Base-by-base conservation (phyloP, 2,329 filamentous ascomycete species). In the Fusarium udum region DNA sequence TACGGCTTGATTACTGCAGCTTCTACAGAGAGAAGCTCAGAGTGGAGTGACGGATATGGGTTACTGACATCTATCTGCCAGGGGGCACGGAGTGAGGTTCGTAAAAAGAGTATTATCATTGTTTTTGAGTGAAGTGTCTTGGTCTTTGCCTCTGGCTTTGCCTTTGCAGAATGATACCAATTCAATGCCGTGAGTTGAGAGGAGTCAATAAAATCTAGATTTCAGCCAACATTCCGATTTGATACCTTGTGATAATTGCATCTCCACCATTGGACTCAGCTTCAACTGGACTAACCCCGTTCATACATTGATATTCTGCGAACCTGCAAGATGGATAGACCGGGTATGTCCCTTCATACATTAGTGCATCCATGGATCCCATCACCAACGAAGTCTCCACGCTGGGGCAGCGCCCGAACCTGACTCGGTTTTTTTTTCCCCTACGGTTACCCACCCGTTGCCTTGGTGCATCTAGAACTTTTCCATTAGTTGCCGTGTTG, bases 71-170 rank as follows among this genome's bases (percentile, higher is more conserved):
- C 31, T 37, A 67, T 52, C 24, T 70, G 60, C 53, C 62, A 61
- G 61, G 48, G 37, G 59, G 65, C 60, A 67, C 55, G 75, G 75
- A 70, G 75, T 76, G 68, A 75, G 67, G 72, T 69, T 73, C 59
- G 64, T 71, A 72, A 77, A 76, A 77, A 72, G 64, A 77, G 60
- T 59, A 61, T 61, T 53, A 57, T 59, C 49, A 61, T 64, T 51
- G 48, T n/a, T 53, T 49, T 66, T 59, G 45, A 74, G 67, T 74
- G 67, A 73, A 64, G 61, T 61, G 40, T 49, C 55, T 32, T 48
- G 14, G 40, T 16, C 24, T 39, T 57, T 53, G 36, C 36, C 31
- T 49, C 55, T 58, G 36, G 31, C 37, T 48, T 28, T 61, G 40
- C 32, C 31, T 40, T n/a, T 34, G 31, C 53, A 64, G 55, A 46